Evolutionary conservation across 441 rosid species (phyloP).

Genomic region (Pelargonium cotyledonis): DNA sequence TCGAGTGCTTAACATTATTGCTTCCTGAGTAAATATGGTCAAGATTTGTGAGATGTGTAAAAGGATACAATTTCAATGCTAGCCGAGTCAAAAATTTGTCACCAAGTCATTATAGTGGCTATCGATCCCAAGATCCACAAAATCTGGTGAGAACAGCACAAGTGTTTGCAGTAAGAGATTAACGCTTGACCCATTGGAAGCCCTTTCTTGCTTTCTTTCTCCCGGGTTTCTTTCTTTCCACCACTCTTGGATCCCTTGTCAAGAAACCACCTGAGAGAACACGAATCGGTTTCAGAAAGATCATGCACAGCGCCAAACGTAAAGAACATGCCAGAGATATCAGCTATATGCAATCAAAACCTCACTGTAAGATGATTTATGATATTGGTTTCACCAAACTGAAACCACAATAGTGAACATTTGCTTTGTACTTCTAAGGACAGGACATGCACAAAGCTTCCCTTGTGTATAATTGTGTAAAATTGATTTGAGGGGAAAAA

Average conservation of each 20-base stretch:
- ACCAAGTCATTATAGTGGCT: no score
- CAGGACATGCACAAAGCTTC: background rate
- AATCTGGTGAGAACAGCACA: background rate
- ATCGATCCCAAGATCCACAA: background rate
- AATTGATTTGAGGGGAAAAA: background rate
- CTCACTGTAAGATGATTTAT: no score
- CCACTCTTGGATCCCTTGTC: constrained; percentile 89
- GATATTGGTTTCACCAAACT: no score
- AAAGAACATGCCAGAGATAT: no score
- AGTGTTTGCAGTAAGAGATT: constrained; percentile 19
- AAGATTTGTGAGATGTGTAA: background rate
- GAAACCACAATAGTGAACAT: background rate
- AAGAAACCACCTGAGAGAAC: constrained; percentile 63
- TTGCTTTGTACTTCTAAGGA: background rate
- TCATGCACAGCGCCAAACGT: background rate
- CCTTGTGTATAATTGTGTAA: background rate
- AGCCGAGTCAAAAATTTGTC: background rate
- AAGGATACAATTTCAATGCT: background rate
- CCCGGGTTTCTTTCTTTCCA: constrained; percentile 97
- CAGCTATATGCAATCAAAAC: no score
- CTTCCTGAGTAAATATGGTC: background rate
- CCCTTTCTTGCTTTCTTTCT: constrained; percentile 97
- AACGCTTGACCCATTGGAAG: constrained; percentile 95
- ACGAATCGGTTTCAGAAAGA: background rate
- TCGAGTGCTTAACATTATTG: background rate